These are phyloP conservation scores for Boletus reticulatus DNA, from an alignment of 768 basidiomycete genomes.

Conservation along the genomic window DNA sequence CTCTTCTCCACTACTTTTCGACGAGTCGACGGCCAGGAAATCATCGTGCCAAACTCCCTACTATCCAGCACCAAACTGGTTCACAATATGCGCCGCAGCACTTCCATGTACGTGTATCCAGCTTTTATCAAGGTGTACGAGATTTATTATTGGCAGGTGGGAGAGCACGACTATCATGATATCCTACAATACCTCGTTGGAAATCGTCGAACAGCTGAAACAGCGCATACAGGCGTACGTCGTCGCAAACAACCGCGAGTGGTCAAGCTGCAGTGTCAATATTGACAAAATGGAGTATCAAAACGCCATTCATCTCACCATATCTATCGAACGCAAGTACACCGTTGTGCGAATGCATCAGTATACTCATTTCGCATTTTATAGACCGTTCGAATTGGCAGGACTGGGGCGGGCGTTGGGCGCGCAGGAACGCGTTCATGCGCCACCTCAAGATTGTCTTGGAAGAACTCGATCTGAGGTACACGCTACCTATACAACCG, in stretches of 20 bases:
- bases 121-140: background rate
- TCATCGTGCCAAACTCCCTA: constrained; percentile 75
- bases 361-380: constrained; percentile 1
- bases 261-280: constrained; percentile 61
- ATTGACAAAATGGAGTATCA: constrained; percentile 82
- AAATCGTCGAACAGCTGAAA: constrained; percentile 65
- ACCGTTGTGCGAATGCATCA: background rate
- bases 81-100: constrained; percentile 73
- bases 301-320: constrained; percentile 63
- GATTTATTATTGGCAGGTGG: constrained; percentile 40
- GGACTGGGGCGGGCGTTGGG: constrained; percentile 82
- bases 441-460: constrained; percentile 64
- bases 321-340: constrained; percentile 69
- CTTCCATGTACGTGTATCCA: constrained; percentile 55
- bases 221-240: constrained; percentile 60
- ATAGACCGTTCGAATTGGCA: constrained; percentile 82
- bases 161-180: constrained; percentile 67
- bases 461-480: constrained; percentile 72
- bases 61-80: constrained; percentile 70
- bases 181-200: constrained; percentile 68
- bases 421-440: constrained; percentile 74
- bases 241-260: constrained; percentile 64
- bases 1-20: constrained; percentile 77
- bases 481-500: constrained; percentile 72
- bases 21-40: constrained; percentile 78